Conservation (phyloP, 192 early-diverging fungal genomes). For the Phycomyces blakesleeanus region DNA sequence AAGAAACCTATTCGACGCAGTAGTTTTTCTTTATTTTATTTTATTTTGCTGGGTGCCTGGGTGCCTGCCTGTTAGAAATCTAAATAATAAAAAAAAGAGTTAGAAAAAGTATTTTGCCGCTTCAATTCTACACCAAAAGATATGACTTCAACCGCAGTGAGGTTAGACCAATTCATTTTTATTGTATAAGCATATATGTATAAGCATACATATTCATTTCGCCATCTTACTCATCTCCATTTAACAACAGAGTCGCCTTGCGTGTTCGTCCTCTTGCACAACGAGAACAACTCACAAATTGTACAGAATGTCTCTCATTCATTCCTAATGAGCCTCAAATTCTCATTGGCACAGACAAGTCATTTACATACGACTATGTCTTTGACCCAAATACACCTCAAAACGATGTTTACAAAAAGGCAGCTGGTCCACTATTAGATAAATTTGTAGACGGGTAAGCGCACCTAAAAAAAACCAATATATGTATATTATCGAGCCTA, state of each 20-base stretch:
- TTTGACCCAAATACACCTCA: slow-evolving; percentile 55
- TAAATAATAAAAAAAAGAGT: too few species aligned
- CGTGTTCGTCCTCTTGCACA: slow-evolving; percentile 72
- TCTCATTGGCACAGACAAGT: slow-evolving; percentile 55
- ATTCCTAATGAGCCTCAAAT: slow-evolving; percentile 60
- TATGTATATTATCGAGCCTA: too few species aligned
- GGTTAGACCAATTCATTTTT: too few species aligned
- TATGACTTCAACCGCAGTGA: slow-evolving; percentile 34
- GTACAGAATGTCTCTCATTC: slow-evolving; percentile 55
- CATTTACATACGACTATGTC: slow-evolving; percentile 71
- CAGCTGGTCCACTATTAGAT: slow-evolving; percentile 56
- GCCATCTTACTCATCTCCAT: background rate
- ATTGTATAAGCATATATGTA: slow-evolving; percentile 1
- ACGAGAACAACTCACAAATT: slow-evolving; percentile 69
- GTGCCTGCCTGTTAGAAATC: too few species aligned
- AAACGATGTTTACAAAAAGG: slow-evolving; percentile 53
- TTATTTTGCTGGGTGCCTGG: too few species aligned
- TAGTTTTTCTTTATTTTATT: too few species aligned
- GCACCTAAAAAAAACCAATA: background rate
- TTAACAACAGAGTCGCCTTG: slow-evolving; percentile 60
- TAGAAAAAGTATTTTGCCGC: too few species aligned
- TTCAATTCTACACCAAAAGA: too few species aligned
- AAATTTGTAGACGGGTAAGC: slow-evolving; percentile 73
- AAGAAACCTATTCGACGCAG: too few species aligned
- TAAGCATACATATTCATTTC: background rate